phyloP scores from a whole-genome alignment of 768 basidiomycete species.

The Trametes sanguinea region DNA sequence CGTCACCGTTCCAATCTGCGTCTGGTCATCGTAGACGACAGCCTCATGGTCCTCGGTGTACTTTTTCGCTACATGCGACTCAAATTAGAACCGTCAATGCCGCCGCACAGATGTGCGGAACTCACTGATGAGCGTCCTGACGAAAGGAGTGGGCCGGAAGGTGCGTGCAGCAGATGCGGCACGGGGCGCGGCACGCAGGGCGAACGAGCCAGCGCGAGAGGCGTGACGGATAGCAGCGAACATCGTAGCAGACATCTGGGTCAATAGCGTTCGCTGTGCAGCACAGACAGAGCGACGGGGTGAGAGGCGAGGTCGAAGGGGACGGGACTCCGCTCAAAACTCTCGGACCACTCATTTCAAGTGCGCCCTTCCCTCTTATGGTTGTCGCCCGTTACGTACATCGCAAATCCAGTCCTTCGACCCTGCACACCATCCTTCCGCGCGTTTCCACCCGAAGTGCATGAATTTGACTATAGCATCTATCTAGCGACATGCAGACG shows the following conservation, averaged over 20 bases:
- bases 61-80: constrained; percentile 55
- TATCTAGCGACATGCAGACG: constrained; percentile 18
- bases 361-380: constrained; percentile 20
- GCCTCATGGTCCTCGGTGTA: constrained; percentile 91
- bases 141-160: constrained; percentile 33
- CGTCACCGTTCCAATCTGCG: constrained; percentile 75
- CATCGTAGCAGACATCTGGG: constrained; percentile 23
- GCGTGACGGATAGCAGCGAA: constrained; percentile 35
- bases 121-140: constrained; percentile 65
- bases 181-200: constrained; percentile 31
- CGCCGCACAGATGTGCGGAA: constrained; percentile 19
- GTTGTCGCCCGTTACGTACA: constrained; percentile 18
- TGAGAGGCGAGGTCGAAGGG: not conserved
- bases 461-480: constrained; percentile 18
- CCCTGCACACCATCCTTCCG: not conserved
- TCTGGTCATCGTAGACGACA: constrained; percentile 73
- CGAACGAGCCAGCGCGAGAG: constrained; percentile 31
- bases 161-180: constrained; percentile 25
- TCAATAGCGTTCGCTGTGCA: not conserved
- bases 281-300: constrained; percentile 7
- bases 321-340: constrained; percentile 18
- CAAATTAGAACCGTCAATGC: constrained; percentile 2
- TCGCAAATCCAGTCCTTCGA: not conserved
- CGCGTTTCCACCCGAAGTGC: constrained; percentile 10
- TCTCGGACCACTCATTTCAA: constrained; percentile 4